Percentiles rank a stretch among this genome's conserved stretches.
Evolutionary conservation across 31 red algal genomes (phyloP).

Genomic region (Bonnemaisonia californica): DNA sequence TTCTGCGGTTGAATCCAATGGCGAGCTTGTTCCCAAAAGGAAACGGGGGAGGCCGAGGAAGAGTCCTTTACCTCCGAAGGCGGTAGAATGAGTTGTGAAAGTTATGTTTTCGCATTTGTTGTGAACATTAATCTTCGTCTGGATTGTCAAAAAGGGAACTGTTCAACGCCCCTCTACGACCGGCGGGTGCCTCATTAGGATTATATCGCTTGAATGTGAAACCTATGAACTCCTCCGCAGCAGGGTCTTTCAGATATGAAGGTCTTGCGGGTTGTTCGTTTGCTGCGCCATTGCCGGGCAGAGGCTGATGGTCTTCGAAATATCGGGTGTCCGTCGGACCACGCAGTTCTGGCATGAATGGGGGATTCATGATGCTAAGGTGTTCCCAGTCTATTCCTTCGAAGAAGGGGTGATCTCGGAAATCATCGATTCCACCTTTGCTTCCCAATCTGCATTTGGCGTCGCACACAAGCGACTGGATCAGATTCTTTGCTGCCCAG

Average conservation of each 20-base stretch:
- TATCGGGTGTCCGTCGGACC: slow-evolving; percentile 93
- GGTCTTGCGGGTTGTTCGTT: background rate
- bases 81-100: background rate
- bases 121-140: slow-evolving; percentile 11
- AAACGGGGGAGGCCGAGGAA: slow-evolving; percentile 42
- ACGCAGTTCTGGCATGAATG: slow-evolving; percentile 90
- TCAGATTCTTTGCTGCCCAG: slow-evolving; percentile 85
- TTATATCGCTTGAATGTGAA: slow-evolving; percentile 91
- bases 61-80: background rate
- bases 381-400: slow-evolving; percentile 92
- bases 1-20: background rate
- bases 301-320: slow-evolving; percentile 90
- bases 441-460: slow-evolving; percentile 88
- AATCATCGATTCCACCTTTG: slow-evolving; percentile 85
- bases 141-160: slow-evolving; percentile 56
- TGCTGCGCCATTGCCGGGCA: slow-evolving; percentile 22
- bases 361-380: slow-evolving; percentile 65
- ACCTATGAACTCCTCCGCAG: slow-evolving; percentile 80
- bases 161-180: slow-evolving; percentile 48
- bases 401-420: slow-evolving; percentile 95
- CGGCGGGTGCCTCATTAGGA: slow-evolving; percentile 59
- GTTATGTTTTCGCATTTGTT: background rate
- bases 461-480: slow-evolving; percentile 86
- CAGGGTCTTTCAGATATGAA: slow-evolving; percentile 56
- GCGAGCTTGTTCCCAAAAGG: background rate